Percentiles rank a stretch among this genome's conserved stretches.
Evolutionary conservation across 2,329 filamentous ascomycete genomes (phyloP).

Genomic region (Colletotrichum tabaci): DNA sequence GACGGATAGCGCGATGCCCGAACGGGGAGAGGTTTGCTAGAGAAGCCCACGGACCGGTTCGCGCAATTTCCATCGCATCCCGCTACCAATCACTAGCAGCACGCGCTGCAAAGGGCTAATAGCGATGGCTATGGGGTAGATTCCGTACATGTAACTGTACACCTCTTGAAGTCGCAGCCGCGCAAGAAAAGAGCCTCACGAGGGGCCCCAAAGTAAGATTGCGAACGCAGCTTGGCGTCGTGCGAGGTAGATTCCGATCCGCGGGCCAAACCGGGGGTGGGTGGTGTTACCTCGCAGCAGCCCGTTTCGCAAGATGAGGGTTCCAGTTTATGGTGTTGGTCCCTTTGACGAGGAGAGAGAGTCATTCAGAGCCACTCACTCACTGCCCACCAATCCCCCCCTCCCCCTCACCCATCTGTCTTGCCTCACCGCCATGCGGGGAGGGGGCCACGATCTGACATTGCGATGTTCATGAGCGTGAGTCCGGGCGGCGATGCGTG

Average conservation of each 20-base stretch:
- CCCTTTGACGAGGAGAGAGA: neutral
- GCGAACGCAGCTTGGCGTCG: slow-evolving; percentile 28
- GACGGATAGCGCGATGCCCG: neutral
- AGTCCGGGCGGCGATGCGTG: neutral
- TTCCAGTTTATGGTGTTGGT: slow-evolving; percentile 19
- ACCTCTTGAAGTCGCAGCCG: too few species aligned
- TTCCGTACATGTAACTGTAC: too few species aligned
- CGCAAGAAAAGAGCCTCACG: neutral
- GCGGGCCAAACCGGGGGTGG: slow-evolving; percentile 12
- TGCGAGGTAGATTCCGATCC: slow-evolving; percentile 39
- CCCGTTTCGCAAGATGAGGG: neutral
- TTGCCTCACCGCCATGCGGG: slow-evolving; percentile 3
- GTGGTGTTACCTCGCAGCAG: slow-evolving; percentile 2
- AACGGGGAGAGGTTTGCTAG: neutral
- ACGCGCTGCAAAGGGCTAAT: slow-evolving; percentile 11
- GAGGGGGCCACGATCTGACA: slow-evolving; percentile 1
- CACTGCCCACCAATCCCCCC: neutral
- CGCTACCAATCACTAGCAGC: neutral
- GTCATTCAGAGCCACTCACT: too few species aligned
- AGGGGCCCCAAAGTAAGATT: neutral
- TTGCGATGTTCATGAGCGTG: slow-evolving; percentile 14
- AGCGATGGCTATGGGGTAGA: neutral
- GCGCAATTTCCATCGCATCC: neutral
- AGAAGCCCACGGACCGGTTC: neutral
- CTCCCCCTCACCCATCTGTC: too few species aligned